Evolutionary conservation across 768 basidiomycete genomes (phyloP), one percentile per base, ranked within the genome.

Genomic region (Hydnomerulius pinastri): DNA sequence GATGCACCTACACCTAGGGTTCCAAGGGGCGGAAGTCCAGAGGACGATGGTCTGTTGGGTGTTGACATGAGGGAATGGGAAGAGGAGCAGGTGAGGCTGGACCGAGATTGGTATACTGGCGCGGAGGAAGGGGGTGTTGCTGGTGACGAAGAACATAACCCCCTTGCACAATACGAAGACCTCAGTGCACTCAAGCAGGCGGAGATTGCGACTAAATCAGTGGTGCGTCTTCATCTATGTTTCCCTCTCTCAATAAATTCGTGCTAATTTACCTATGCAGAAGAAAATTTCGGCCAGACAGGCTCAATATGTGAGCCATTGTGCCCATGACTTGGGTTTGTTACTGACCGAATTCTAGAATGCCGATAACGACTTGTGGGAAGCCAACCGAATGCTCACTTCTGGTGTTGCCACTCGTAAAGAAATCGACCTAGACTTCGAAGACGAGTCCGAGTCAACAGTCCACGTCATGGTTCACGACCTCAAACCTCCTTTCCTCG

Each of bases 391-490:
- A 63, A 95, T 99, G 89, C 76, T 92, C 9, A 92, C 92, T 0
- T 98, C 97, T 3, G 97, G 97, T 62, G 88, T 98, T 17, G 90
- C 92, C 1, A 91, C 90, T 8, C 86, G 90, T 28, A 89, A 84
- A 57, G 76, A 82, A 4, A 80, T 99, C 41, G 94, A 99, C 64
- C 77, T 95, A 20, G 95, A 98, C 62, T 94, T 98, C 59, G 92
- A 96, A 61, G 96, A 98, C 64, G 97, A 98, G 61, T 86, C 90
- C 0, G 93, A 96, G 64, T 94, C 94, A 3, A 90, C 93, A 0
- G 96, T 98, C 1, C 97, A 98, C 64, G 92, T 99, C 46, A 90
- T 99, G 76, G 90, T 97, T 6, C 97, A 98, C 60, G 88, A 97
- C 67, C 80, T 98, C 46, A 98, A 96, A 61, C 97, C 97, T 0